Percentiles rank a stretch among this genome's conserved stretches.
Conservation (phyloP, 2,329 filamentous ascomycete genomes). For the Metarhizium guizhouense region DNA sequence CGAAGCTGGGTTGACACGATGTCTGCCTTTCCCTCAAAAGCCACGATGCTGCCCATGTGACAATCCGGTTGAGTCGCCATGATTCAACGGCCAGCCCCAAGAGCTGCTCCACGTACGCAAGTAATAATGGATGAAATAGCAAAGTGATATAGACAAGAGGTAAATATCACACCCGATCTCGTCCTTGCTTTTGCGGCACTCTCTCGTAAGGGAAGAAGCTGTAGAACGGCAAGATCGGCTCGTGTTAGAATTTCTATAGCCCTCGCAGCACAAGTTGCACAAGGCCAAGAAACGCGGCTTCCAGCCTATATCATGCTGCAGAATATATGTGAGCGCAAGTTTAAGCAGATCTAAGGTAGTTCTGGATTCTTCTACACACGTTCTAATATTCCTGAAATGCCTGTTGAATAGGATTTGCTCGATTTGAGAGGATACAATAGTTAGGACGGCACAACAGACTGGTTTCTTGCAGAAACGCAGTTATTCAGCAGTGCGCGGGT, state of each 20-base stretch:
- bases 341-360: neutral
- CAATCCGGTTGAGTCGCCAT: constrained; percentile 11
- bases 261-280: neutral
- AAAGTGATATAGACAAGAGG: too few species aligned
- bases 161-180: neutral
- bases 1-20: constrained; percentile 49
- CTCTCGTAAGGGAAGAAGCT: too few species aligned
- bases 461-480: neutral
- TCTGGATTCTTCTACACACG: too few species aligned
- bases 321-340: neutral
- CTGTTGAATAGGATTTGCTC: too few species aligned
- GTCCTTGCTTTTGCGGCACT: neutral
- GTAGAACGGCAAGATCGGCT: too few species aligned
- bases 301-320: neutral
- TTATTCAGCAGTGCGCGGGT: neutral
- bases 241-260: too few species aligned
- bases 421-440: neutral
- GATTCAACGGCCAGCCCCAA: constrained; percentile 8
- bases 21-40: constrained; percentile 49
- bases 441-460: neutral
- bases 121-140: neutral
- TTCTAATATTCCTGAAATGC: too few species aligned
- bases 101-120: neutral
- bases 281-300: neutral
- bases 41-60: constrained; percentile 42